Base-by-base conservation (phyloP, 1,139 yeast species). In the Wickerhamiella pararugosa region DNA sequence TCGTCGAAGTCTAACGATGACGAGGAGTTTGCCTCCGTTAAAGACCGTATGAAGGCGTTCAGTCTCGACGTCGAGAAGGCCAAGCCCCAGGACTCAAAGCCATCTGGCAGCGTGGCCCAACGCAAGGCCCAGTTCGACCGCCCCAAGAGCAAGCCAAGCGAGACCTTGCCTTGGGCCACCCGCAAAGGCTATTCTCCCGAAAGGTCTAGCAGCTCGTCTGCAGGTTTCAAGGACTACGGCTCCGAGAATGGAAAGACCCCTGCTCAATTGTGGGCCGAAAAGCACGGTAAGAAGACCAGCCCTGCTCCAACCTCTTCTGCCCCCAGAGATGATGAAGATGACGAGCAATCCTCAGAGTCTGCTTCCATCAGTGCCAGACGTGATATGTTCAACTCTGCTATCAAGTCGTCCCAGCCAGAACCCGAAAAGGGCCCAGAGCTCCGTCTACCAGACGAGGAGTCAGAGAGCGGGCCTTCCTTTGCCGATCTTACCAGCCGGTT, bases 231-330 rank as follows among this genome's bases (percentile, higher is more conserved):
- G 60, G 72, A 79, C 57, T 80, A 75, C 59, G 93, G 75, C 47
- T 67, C 82, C 41, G 73, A 72, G 50, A 74, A 71, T 45, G 95
- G 94, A 47, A 82, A 83, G 63, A 81, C 94, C 4, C 96, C 97
- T 29, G 95, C 95, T 32, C 96, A 86, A 62, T 57, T 82, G 32
- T 86, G 96, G 96, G 96, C 96, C 21, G 95, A 83, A 60, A 83
- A 77, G 67, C 78, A 79, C 59, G 90, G 82, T 40, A 70, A 74
- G 45, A 43, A 48, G 38, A 44, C 31, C 4, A 10, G 8, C 4
- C 26, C 27, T 15, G 33, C 36, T 5, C 34, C 45, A 21, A 31
- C 42, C 36, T 7, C 39, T 4, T 10, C 32, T 26, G 21, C 15
- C n/a, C 37, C 35, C 32, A 31, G 21, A n/a, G 45, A 37, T 6